Conservation (phyloP, 2,329 filamentous ascomycete genomes). For the Hymenoscyphus infarciens region DNA sequence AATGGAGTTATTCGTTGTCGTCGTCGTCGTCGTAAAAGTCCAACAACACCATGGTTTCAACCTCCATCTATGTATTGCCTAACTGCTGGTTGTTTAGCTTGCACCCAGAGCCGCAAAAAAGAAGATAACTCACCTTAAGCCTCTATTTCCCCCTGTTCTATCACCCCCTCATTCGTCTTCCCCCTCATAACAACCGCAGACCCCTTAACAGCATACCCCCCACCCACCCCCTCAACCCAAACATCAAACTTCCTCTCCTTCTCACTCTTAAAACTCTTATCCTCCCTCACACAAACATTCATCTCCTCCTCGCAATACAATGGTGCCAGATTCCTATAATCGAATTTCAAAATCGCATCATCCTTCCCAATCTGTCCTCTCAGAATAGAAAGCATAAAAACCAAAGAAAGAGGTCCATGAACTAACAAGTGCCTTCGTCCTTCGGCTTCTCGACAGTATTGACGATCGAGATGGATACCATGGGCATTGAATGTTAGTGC, state of each 20-base stretch:
- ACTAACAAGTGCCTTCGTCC: conserved; percentile 74
- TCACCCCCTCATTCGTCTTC: background rate
- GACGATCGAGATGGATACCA: conserved; percentile 76
- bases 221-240: conserved; percentile 61
- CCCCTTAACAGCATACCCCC: conserved; percentile 62
- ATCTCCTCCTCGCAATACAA: conserved; percentile 72
- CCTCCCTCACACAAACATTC: conserved; percentile 61
- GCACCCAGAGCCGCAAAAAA: too few relatives aligned
- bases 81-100: too few relatives aligned
- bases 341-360: conserved; percentile 51
- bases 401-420: conserved; percentile 79
- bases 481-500: conserved; percentile 92
- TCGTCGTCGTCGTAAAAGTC: too few relatives aligned
- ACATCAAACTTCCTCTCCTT: conserved; percentile 51
- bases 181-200: conserved; percentile 34
- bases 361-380: conserved; percentile 43
- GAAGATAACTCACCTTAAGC: too few relatives aligned
- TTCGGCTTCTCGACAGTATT: conserved; percentile 67
- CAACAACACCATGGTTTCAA: too few relatives aligned
- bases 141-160: too few relatives aligned
- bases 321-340: conserved; percentile 79
- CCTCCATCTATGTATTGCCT: too few relatives aligned
- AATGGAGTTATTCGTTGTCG: too few relatives aligned
- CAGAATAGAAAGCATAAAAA: conserved; percentile 70
- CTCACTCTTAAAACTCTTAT: conserved; percentile 25